phyloP scores from a whole-genome alignment of 2,329 filamentous ascomycete species.

The Diaporthe sp. region DNA sequence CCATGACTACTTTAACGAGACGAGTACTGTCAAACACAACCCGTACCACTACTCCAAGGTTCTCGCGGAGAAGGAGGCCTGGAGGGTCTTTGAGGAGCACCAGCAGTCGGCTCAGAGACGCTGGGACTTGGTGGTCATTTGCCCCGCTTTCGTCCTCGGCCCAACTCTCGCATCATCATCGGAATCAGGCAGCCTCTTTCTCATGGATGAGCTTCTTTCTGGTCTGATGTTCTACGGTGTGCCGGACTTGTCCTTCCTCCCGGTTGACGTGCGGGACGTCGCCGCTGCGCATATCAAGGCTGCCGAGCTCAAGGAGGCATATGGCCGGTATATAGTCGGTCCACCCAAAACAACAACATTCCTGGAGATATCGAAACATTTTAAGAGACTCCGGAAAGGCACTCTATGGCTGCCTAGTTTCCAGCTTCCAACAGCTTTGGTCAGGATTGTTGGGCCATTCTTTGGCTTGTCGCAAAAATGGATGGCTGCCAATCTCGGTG shows the following conservation, averaged over 20 bases:
- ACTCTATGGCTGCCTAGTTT: conserved; percentile 34
- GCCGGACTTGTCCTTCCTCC: conserved; percentile 44
- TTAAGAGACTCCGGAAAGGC: conserved; percentile 21
- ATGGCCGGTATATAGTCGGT: conserved; percentile 37
- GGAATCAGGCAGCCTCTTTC: conserved; percentile 45
- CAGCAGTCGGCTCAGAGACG: conserved; percentile 30
- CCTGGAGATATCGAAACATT: conserved; percentile 31
- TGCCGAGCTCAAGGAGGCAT: conserved; percentile 32
- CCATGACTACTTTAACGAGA: conserved; percentile 44
- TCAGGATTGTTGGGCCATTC: conserved; percentile 32
- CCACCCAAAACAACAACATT: conserved; percentile 29
- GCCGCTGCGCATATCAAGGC: conserved; percentile 41
- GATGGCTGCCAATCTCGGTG: conserved; percentile 34
- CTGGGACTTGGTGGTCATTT: conserved; percentile 46
- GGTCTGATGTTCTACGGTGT: conserved; percentile 45
- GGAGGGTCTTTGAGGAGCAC: conserved; percentile 43
- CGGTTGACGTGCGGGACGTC: conserved; percentile 44
- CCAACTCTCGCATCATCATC: conserved; percentile 42
- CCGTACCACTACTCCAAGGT: conserved; percentile 47
- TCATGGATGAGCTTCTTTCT: conserved; percentile 44
- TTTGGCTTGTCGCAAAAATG: conserved; percentile 35
- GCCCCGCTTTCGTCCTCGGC: conserved; percentile 45
- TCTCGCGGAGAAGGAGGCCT: conserved; percentile 46
- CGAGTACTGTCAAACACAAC: conserved; percentile 44
- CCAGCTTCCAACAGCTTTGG: conserved; percentile 23